Conservation (phyloP, 176 grass and related monocot species). For the Oryza punctata region DNA sequence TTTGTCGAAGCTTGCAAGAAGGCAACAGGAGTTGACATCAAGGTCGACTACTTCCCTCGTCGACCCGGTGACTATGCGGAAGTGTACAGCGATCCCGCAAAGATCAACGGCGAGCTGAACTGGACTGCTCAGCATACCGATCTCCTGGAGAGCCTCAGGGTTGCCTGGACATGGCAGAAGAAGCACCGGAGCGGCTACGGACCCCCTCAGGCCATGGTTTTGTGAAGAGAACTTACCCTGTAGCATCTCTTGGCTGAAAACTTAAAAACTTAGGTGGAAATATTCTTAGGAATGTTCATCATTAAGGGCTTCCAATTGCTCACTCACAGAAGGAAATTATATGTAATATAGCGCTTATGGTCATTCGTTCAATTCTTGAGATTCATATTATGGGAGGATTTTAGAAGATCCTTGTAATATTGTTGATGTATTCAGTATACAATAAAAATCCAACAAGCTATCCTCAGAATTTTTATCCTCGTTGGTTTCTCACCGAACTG, state of each 20-base stretch:
- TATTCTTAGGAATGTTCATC: constrained; percentile 41
- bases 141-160: constrained; percentile 69
- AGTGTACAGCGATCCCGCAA: constrained; percentile 77
- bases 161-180: constrained; percentile 90
- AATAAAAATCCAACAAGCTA: constrained; percentile 16
- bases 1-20: constrained; percentile 93
- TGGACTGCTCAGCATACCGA: constrained; percentile 80
- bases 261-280: constrained; percentile 43
- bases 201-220: constrained; percentile 48
- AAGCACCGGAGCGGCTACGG: constrained; percentile 66
- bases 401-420: constrained; percentile 41
- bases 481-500: background rate
- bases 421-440: constrained; percentile 15
- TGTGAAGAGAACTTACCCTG: constrained; percentile 35
- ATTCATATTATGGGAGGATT: constrained; percentile 24
- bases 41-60: constrained; percentile 72
- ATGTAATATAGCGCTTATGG: constrained; percentile 33
- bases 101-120: constrained; percentile 78
- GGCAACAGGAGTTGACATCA: constrained; percentile 77
- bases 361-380: constrained; percentile 44
- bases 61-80: constrained; percentile 86
- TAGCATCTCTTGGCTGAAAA: constrained; percentile 25
- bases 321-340: constrained; percentile 39
- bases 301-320: constrained; percentile 35
- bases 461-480: background rate